Percentiles rank a stretch among this genome's conserved stretches.
Evolutionary conservation across 371 early-diverging fungal species (phyloP).

Genomic region (Chytridiales sp.): DNA sequence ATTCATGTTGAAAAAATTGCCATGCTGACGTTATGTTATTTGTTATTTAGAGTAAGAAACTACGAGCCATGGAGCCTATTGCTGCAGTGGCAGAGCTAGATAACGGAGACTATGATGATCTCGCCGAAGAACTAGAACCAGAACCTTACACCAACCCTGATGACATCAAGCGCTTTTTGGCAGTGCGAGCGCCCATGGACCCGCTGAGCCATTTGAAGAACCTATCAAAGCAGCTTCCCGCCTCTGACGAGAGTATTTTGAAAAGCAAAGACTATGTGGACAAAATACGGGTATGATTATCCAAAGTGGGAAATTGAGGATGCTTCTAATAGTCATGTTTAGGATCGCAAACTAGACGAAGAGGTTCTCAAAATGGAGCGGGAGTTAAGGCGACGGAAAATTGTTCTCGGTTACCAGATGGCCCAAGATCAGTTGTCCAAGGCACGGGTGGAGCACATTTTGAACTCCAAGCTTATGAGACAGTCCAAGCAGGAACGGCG

Average conservation of each 20-base stretch:
- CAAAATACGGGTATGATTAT: slow-evolving; percentile 36
- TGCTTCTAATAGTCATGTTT: slow-evolving; percentile 2
- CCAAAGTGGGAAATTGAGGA: neutral
- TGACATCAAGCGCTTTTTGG: slow-evolving; percentile 33
- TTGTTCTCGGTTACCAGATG: slow-evolving; percentile 42
- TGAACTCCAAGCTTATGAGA: slow-evolving; percentile 44
- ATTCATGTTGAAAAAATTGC: slow-evolving; percentile 7
- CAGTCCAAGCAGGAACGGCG: slow-evolving; percentile 58
- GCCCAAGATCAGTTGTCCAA: slow-evolving; percentile 43
- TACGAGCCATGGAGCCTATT: neutral
- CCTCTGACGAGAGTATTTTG: slow-evolving; percentile 23
- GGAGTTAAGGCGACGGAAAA: slow-evolving; percentile 45
- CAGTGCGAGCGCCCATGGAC: slow-evolving; percentile 30
- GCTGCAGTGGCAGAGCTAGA: too few relatives aligned
- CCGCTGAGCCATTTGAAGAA: slow-evolving; percentile 34
- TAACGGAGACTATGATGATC: slow-evolving; percentile 3
- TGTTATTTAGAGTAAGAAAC: neutral
- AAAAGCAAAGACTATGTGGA: slow-evolving; percentile 44
- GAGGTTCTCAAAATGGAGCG: slow-evolving; percentile 44
- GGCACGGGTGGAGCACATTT: slow-evolving; percentile 40
- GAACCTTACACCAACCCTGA: slow-evolving; percentile 19
- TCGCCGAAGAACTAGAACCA: slow-evolving; percentile 2
- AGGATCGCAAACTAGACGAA: slow-evolving; percentile 47
- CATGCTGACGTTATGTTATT: slow-evolving; percentile 1
- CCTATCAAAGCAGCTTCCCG: slow-evolving; percentile 26